phyloP scores from a whole-genome alignment of 1,284 basidiomycete species.

The Pseudozyma pruni region DNA sequence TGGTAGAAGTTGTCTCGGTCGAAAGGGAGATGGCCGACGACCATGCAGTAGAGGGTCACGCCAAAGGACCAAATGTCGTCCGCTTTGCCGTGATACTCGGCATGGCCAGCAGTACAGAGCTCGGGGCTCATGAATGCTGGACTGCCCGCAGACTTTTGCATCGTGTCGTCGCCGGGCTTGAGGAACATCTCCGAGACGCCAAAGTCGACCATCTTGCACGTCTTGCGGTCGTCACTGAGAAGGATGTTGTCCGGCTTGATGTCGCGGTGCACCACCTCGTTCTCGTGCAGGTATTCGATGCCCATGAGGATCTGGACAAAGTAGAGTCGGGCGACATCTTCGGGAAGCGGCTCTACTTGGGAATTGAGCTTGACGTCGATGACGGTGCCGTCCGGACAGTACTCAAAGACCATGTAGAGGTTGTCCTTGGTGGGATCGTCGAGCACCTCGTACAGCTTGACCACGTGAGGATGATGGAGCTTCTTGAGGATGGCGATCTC shows the following conservation, averaged over 20 bases:
- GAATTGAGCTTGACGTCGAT: conserved; percentile 69
- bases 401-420: conserved; percentile 70
- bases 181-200: conserved; percentile 73
- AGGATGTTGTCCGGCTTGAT: conserved; percentile 73
- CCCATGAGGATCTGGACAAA: conserved; percentile 72
- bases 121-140: conserved; percentile 74
- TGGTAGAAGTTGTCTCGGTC: conserved; percentile 70
- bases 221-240: conserved; percentile 69
- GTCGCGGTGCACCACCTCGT: conserved; percentile 72
- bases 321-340: conserved; percentile 69
- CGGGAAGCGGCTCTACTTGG: conserved; percentile 59
- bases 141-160: conserved; percentile 70
- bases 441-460: conserved; percentile 72
- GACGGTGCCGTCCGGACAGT: conserved; percentile 70
- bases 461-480: conserved; percentile 69
- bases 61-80: conserved; percentile 73
- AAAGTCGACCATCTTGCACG: conserved; percentile 73
- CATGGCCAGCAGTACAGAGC: conserved; percentile 60
- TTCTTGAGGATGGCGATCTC: conserved; percentile 65
- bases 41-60: conserved; percentile 73
- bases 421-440: conserved; percentile 72
- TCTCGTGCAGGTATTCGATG: conserved; percentile 72
- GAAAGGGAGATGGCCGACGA: conserved; percentile 72
- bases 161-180: conserved; percentile 69
- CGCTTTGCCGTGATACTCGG: conserved; percentile 69